Conservation (phyloP, 2,329 filamentous ascomycete genomes). For the Sordariomycetes sp. region DNA sequence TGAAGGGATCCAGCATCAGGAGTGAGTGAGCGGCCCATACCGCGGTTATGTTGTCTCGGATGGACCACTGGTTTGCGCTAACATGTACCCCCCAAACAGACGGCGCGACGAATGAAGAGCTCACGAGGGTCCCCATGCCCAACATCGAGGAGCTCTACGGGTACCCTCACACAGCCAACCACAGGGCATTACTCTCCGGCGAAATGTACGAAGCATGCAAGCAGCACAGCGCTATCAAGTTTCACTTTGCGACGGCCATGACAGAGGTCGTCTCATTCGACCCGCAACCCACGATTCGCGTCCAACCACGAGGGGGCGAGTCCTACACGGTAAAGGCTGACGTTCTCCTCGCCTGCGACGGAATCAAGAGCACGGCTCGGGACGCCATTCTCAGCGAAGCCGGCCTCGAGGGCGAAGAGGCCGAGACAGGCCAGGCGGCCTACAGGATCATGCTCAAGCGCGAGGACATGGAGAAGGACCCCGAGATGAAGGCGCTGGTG, state of each 20-base stretch:
- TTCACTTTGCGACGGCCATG: constrained; percentile 54
- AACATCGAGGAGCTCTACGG: constrained; percentile 59
- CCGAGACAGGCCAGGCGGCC: constrained; percentile 65
- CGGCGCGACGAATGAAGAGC: constrained; percentile 57
- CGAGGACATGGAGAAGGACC: constrained; percentile 54
- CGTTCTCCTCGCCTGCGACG: constrained; percentile 42
- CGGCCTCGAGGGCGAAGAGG: constrained; percentile 40
- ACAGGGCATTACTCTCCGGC: constrained; percentile 61
- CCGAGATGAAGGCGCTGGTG: constrained; percentile 56
- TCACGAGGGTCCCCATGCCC: constrained; percentile 58
- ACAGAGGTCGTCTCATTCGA: constrained; percentile 46
- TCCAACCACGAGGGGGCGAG: constrained; percentile 44
- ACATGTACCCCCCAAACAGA: constrained; percentile 24
- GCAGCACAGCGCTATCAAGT: constrained; percentile 49
- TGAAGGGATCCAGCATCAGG: constrained; percentile 63
- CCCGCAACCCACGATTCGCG: constrained; percentile 48
- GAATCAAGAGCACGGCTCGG: constrained; percentile 41
- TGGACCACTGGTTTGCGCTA: neutral
- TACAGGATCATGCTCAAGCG: constrained; percentile 70
- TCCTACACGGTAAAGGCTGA: constrained; percentile 43
- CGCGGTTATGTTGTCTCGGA: neutral
- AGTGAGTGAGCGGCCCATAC: constrained; percentile 26
- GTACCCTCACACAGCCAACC: constrained; percentile 72
- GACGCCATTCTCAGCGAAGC: constrained; percentile 43
- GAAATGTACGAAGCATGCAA: constrained; percentile 62